Conservation (phyloP, 257 asterid species). For the Ajuga chamaepitys region DNA sequence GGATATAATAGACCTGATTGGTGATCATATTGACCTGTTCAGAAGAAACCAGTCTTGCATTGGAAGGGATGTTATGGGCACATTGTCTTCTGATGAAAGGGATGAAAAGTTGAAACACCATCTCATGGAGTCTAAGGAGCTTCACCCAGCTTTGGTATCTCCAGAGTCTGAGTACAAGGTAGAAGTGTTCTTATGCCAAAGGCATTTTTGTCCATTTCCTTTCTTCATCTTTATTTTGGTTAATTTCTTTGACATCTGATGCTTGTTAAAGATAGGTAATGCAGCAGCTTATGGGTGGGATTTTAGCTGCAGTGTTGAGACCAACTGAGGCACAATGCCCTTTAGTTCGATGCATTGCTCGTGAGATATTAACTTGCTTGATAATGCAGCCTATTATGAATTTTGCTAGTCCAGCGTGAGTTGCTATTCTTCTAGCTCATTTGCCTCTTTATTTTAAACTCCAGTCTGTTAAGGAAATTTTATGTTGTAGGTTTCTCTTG, state of each 20-base stretch:
- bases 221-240: constrained; percentile 5
- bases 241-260: constrained; percentile 26
- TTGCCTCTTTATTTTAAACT: neutral
- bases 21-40: constrained; percentile 79
- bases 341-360: constrained; percentile 76
- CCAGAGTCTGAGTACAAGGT: constrained; percentile 97
- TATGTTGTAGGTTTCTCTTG: neutral
- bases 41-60: constrained; percentile 66
- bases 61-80: constrained; percentile 84
- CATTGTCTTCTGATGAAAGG: constrained; percentile 84
- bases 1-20: constrained; percentile 74
- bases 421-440: constrained; percentile 15
- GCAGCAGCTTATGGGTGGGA: constrained; percentile 78
- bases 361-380: constrained; percentile 78
- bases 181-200: constrained; percentile 39
- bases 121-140: constrained; percentile 70
- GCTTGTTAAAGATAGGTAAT: constrained; percentile 48
- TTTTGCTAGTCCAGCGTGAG: constrained; percentile 82
- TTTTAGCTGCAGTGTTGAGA: constrained; percentile 65
- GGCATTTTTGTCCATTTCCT: constrained; percentile 11
- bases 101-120: constrained; percentile 84
- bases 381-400: constrained; percentile 78
- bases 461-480: neutral
- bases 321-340: constrained; percentile 86
- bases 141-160: constrained; percentile 89